Evolutionary conservation across 306 rosid species (phyloP), one percentile per base, ranked within the genome.

Genomic region (Citrullus mucosospermus): DNA sequence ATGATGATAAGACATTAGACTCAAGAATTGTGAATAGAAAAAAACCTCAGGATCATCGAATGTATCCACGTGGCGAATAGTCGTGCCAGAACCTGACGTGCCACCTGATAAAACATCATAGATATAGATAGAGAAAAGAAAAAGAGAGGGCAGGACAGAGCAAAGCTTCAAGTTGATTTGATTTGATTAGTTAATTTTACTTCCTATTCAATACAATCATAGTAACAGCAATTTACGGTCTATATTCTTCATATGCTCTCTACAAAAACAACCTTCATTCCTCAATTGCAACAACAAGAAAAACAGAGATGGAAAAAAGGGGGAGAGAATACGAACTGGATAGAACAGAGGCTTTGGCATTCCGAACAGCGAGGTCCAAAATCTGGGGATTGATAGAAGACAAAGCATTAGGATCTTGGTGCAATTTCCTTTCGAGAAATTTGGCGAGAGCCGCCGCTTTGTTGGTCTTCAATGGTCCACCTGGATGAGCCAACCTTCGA

Each of bases 381-480:
- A 94, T 83, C 68, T 88, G 84, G 15, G 97, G 93, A 69, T 94
- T 82, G 32, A 94, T 85, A 71, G 92, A 83, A 10, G 82, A 88
- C 75, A 94, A 88, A 2, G 93, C 97, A 80, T 83, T 39, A 36
- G 98, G 97, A 1, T 90, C 88, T 59, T 92, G 90, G 62, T 92
- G 91, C 76, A 88, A 84, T 70, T 94, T 92, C 72, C 97, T 83
- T 67, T 91, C 88, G 2, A 94, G 89, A 87, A 94, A 94, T 83
- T 94, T 94, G 0, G 97, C 97, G 78, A 92, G 81, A 2, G 98
- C 98, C 54, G 92, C 97, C 8, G 98, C 98, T 78, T 94, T 92
- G 70, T 94, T 94, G 59, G 98, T 92, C 36, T 86, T 85, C 88
- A 94, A 78, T 0, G 97, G 96, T 78, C 98, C 97, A 39, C 98